Conservation (phyloP, 2,329 filamentous ascomycete genomes). For the Venturia oleaginea region DNA sequence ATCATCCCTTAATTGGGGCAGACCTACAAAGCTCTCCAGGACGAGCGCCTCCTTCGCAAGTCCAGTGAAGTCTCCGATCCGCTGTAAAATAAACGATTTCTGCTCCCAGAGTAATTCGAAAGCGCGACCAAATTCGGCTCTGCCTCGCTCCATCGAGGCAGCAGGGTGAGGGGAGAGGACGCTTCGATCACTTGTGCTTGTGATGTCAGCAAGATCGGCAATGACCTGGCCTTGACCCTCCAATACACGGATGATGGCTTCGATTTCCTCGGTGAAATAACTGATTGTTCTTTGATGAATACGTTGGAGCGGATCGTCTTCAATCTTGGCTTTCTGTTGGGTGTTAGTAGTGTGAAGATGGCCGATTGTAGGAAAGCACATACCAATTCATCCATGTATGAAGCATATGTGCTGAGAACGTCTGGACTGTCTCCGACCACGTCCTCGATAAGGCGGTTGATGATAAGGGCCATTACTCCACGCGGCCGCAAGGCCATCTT, state of each 20-base stretch:
- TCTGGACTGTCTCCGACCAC: neutral
- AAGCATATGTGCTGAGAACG: neutral
- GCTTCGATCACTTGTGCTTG: neutral
- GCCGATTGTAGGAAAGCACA: neutral
- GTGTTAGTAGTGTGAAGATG: neutral
- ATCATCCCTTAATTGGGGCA: neutral
- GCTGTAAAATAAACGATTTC: neutral
- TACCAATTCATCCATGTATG: constrained; percentile 5
- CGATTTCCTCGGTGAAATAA: constrained; percentile 7
- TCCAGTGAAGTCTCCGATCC: neutral
- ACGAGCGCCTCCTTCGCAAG: neutral
- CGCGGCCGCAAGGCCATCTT: neutral
- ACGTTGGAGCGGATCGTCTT: constrained; percentile 7
- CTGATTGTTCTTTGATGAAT: constrained; percentile 5
- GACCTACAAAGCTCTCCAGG: neutral
- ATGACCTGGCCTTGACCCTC: constrained; percentile 5
- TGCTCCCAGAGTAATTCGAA: neutral
- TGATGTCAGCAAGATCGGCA: neutral
- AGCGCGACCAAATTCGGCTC: neutral
- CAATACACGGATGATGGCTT: neutral
- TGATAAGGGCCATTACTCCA: neutral
- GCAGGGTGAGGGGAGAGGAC: neutral
- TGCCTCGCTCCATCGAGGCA: constrained; percentile 3
- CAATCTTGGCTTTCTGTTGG: constrained; percentile 1
- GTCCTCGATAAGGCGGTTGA: neutral